Percentiles rank a stretch among this genome's conserved stretches.
Evolutionary conservation across 2,329 filamentous ascomycete genomes (phyloP).

Genomic region (Talaromyces piceae): DNA sequence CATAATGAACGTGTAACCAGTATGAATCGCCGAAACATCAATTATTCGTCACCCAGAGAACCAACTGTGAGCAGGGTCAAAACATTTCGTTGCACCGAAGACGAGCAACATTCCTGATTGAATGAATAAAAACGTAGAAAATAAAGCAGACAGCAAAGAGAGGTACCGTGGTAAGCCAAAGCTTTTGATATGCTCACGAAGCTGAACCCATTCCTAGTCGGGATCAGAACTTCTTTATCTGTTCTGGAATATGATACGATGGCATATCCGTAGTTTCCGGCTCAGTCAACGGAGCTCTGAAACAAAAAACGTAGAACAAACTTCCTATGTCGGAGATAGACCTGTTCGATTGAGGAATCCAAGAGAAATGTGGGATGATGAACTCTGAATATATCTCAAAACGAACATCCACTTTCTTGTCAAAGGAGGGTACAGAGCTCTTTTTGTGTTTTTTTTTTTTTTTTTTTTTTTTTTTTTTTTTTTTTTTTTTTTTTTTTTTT

Average conservation of each 20-base stretch:
- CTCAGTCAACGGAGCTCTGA: conserved; percentile 21
- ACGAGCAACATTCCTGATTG: neutral
- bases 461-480: too few relatives aligned
- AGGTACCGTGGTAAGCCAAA: conserved; percentile 20
- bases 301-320: conserved; percentile 17
- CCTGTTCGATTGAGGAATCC: conserved; percentile 15
- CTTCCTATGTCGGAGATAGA: conserved; percentile 8
- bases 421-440: conserved; percentile 17
- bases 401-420: conserved; percentile 15
- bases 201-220: conserved; percentile 9
- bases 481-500: too few relatives aligned
- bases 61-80: neutral
- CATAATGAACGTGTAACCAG: neutral
- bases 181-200: conserved; percentile 18
- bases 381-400: conserved; percentile 16
- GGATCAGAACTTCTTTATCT: conserved; percentile 14
- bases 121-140: conserved; percentile 8
- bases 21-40: neutral
- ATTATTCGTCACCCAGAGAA: neutral
- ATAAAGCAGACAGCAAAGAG: conserved; percentile 9
- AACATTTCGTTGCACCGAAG: neutral
- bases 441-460: too few relatives aligned
- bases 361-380: conserved; percentile 19
- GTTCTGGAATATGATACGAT: conserved; percentile 22
- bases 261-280: conserved; percentile 17